A percentile compares a stretch with the other conserved stretches of the same genome.
phyloP scores from a whole-genome alignment of 2,329 filamentous ascomycete species.

The Paecilomyces niveus region DNA sequence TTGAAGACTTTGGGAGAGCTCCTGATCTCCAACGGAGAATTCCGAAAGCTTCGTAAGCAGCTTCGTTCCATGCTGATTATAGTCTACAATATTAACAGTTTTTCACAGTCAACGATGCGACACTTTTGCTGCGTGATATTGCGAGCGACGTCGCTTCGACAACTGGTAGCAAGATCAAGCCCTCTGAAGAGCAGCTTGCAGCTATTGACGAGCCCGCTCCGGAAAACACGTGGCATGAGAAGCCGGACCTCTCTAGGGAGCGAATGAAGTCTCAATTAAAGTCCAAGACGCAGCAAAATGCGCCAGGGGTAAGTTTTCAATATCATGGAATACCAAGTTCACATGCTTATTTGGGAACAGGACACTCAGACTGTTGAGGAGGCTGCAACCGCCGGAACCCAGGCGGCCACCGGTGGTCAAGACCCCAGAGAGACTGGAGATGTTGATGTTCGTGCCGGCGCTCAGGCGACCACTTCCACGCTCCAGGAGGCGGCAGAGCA shows the following conservation, averaged over 20 bases:
- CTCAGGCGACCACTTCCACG: conserved; percentile 26
- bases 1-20: conserved; percentile 81
- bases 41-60: conserved; percentile 74
- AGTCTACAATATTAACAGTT: conserved; percentile 11
- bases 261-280: conserved; percentile 63
- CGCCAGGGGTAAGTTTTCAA: conserved; percentile 39
- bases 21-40: conserved; percentile 91
- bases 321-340: conserved; percentile 8
- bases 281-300: conserved; percentile 50
- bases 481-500: conserved; percentile 51
- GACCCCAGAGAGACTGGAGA: conserved; percentile 45
- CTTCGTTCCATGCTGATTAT: conserved; percentile 13
- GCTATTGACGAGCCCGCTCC: conserved; percentile 78
- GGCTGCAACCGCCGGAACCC: conserved; percentile 48
- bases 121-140: conserved; percentile 77
- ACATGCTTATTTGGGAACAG: conserved; percentile 6
- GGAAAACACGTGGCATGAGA: conserved; percentile 91
- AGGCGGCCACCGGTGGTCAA: conserved; percentile 45
- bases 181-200: conserved; percentile 65
- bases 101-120: conserved; percentile 66
- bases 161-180: conserved; percentile 67
- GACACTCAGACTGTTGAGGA: conserved; percentile 47
- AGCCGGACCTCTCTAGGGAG: conserved; percentile 65
- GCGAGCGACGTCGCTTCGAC: conserved; percentile 81
- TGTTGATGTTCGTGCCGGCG: conserved; percentile 39